Conservation (phyloP, 78 protist genomes). For the Dictyostelium brefeldianum region DNA sequence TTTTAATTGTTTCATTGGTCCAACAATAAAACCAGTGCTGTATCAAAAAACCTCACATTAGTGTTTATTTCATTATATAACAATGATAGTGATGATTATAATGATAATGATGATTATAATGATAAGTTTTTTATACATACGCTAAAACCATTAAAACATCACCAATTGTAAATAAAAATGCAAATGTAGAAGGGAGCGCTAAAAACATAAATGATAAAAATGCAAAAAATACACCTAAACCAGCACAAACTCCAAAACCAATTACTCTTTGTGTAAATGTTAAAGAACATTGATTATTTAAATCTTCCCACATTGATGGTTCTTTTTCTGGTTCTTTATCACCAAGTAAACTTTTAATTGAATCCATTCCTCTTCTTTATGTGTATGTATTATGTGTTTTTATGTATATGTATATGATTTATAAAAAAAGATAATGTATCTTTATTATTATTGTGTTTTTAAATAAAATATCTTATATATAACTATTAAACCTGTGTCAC, state of each 20-base stretch:
- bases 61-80: background rate
- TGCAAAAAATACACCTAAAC: conserved; percentile 68
- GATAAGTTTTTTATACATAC: background rate
- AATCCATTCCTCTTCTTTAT: conserved; percentile 25
- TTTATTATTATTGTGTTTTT: no score
- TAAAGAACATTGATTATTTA: conserved; percentile 77
- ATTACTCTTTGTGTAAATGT: conserved; percentile 55
- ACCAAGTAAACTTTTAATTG: conserved; percentile 77
- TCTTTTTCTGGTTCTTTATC: conserved; percentile 43
- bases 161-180: conserved; percentile 68
- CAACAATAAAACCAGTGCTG: conserved; percentile 68
- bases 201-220: conserved; percentile 61
- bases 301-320: conserved; percentile 55
- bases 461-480: no score
- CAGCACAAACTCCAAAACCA: conserved; percentile 70
- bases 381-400: background rate
- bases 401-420: background rate
- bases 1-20: conserved; percentile 70
- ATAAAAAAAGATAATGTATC: no score
- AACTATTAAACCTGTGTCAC: no score
- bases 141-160: conserved; percentile 49
- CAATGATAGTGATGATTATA: no score
- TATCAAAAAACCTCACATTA: background rate
- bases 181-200: conserved; percentile 56
- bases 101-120: no score